Conservation (phyloP, 1,139 yeast genomes). For the Trichomonascaceae sp. region DNA sequence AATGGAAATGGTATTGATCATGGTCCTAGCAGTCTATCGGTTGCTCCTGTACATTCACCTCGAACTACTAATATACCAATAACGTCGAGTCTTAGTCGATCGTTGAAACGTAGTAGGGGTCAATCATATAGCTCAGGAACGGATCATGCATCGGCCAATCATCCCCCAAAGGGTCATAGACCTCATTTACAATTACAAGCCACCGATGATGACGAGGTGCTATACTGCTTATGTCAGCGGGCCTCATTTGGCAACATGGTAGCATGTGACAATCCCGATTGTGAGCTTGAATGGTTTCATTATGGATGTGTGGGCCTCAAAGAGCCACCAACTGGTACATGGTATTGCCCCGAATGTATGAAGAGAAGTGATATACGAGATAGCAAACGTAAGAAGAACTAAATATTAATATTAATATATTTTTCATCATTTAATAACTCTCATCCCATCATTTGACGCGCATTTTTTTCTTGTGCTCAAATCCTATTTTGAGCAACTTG, state of each 20-base stretch:
- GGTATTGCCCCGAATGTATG: conserved; percentile 37
- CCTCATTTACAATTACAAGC: neutral
- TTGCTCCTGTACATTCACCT: neutral
- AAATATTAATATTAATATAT: neutral
- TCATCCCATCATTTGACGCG: neutral
- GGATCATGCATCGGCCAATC: conserved; percentile 1
- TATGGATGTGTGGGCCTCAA: conserved; percentile 70
- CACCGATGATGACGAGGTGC: conserved; percentile 53
- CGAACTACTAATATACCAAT: conserved; percentile 31
- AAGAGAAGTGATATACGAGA: conserved; percentile 20
- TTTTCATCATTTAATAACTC: neutral
- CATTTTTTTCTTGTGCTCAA: neutral
- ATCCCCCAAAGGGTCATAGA: conserved; percentile 7
- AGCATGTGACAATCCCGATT: conserved; percentile 80
- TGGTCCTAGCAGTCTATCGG: neutral
- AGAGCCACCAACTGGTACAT: conserved; percentile 38
- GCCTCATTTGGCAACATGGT: conserved; percentile 89
- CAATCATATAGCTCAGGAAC: conserved; percentile 1
- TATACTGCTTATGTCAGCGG: conserved; percentile 78
- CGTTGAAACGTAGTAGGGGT: conserved; percentile 7
- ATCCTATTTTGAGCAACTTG: neutral
- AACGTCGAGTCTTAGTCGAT: neutral
- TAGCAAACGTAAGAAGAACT: conserved; percentile 12
- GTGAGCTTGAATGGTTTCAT: conserved; percentile 83
- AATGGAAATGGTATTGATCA: neutral